These are phyloP conservation scores for Candida hungchunana DNA, from an alignment of 805 yeast genomes.

Conservation along the genomic window DNA sequence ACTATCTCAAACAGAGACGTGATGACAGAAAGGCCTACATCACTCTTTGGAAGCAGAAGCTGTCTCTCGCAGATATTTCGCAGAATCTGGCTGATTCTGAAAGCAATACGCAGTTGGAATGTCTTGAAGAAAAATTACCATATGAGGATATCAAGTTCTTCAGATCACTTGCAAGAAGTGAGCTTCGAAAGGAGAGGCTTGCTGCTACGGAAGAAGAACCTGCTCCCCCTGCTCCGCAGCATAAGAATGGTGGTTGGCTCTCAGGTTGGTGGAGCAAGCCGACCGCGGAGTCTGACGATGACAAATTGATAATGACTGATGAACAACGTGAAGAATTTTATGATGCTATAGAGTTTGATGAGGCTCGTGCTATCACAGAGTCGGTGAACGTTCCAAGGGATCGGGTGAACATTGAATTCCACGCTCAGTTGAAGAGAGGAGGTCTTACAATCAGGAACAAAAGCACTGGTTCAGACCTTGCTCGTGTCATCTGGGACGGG, in stretches of 20 bases:
- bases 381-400: slow-evolving; percentile 70
- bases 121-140: slow-evolving; percentile 54
- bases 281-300: slow-evolving; percentile 29
- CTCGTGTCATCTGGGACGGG: slow-evolving; percentile 79
- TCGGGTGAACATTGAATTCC: slow-evolving; percentile 59
- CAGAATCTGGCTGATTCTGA: slow-evolving; percentile 31
- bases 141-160: slow-evolving; percentile 84
- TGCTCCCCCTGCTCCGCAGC: slow-evolving; percentile 1
- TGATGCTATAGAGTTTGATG: slow-evolving; percentile 91
- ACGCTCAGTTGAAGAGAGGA: slow-evolving; percentile 70
- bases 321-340: slow-evolving; percentile 87
- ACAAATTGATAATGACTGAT: slow-evolving; percentile 59
- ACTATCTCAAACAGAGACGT: slow-evolving; percentile 61
- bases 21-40: slow-evolving; percentile 70
- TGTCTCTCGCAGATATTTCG: slow-evolving; percentile 33
- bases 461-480: slow-evolving; percentile 42
- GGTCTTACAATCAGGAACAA: slow-evolving; percentile 56
- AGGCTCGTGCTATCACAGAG: slow-evolving; percentile 45
- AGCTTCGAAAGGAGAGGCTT: slow-evolving; percentile 53
- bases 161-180: slow-evolving; percentile 71
- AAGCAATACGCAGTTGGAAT: slow-evolving; percentile 38
- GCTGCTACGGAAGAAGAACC: slow-evolving; percentile 16
- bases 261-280: slow-evolving; percentile 55
- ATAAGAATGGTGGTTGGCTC: slow-evolving; percentile 52
- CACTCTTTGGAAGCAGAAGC: slow-evolving; percentile 57